These are phyloP conservation scores for Spizellomyces punctatus DNA, from an alignment of 192 early-diverging fungal species.

Conservation along the genomic window DNA sequence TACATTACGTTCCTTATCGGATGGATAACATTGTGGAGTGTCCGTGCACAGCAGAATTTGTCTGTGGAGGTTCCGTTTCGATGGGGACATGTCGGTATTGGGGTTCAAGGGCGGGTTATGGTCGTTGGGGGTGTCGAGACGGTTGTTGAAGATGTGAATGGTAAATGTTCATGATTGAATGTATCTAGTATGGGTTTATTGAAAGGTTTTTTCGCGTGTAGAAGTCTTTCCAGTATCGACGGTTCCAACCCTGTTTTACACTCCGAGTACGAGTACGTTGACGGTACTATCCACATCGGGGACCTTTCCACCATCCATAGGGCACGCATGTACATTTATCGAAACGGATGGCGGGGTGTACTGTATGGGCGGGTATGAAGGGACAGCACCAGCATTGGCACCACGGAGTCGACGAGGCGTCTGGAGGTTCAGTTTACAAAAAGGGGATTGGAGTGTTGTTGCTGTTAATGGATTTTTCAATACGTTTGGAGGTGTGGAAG, in stretches of 20 bases:
- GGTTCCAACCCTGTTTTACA: background rate
- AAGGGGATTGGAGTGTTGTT: background rate
- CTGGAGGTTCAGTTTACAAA: conserved; percentile 2
- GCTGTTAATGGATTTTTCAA: conserved; percentile 1
- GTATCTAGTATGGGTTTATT: no score
- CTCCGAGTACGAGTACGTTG: background rate
- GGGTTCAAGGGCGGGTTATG: background rate
- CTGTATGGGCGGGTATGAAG: conserved; percentile 9
- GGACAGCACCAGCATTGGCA: background rate
- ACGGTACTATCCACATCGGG: conserved; percentile 1
- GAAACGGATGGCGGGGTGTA: background rate
- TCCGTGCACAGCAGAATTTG: background rate
- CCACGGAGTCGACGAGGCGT: conserved; percentile 1
- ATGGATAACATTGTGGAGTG: no score
- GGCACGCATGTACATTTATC: conserved; percentile 15
- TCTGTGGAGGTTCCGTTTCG: background rate
- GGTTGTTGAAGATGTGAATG: background rate
- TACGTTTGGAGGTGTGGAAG: background rate
- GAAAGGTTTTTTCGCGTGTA: background rate
- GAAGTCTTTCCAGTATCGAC: background rate
- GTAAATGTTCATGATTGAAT: no score
- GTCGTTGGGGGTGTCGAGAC: conserved; percentile 1
- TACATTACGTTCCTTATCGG: no score
- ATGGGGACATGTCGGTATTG: background rate
- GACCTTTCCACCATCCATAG: conserved; percentile 1